Conservation (phyloP, 768 basidiomycete genomes). For the Pleurotus sapidus region DNA sequence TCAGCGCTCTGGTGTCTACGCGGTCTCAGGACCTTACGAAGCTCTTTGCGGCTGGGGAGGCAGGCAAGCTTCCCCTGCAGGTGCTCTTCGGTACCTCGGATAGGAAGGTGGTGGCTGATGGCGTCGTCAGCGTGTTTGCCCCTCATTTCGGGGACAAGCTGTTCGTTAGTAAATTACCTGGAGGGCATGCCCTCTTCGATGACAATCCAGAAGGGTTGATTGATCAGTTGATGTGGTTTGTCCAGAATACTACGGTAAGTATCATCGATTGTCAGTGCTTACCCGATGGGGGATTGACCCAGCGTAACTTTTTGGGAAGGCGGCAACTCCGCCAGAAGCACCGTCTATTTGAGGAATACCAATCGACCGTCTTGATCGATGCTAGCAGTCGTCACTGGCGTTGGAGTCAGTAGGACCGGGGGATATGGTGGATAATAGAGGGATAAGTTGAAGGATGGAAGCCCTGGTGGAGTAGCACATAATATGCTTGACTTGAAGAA, state of each 20-base stretch:
- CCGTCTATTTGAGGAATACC: too few relatives aligned
- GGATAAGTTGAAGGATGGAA: too few relatives aligned
- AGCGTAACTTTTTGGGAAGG: too few relatives aligned
- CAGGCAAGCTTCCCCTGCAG: neutral
- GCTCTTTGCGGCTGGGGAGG: conserved; percentile 12
- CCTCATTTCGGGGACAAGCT: neutral
- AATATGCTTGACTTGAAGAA: too few relatives aligned
- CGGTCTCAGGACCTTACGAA: conserved; percentile 23
- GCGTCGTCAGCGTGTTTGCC: neutral
- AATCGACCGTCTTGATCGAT: too few relatives aligned
- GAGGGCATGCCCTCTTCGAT: conserved; percentile 29
- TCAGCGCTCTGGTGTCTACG: conserved; percentile 15
- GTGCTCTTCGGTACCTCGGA: neutral
- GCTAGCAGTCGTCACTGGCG: too few relatives aligned
- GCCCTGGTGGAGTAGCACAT: too few relatives aligned
- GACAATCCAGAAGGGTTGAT: conserved; percentile 26
- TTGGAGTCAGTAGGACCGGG: too few relatives aligned
- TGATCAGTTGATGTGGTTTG: conserved; percentile 7
- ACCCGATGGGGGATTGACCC: neutral
- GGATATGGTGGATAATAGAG: too few relatives aligned
- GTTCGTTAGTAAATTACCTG: neutral
- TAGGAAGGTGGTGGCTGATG: neutral
- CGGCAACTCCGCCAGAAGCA: too few relatives aligned
- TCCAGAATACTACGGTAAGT: neutral
- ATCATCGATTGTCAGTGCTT: neutral